Conservation (phyloP, 2,329 filamentous ascomycete genomes). For the Huntiella savannae region DNA sequence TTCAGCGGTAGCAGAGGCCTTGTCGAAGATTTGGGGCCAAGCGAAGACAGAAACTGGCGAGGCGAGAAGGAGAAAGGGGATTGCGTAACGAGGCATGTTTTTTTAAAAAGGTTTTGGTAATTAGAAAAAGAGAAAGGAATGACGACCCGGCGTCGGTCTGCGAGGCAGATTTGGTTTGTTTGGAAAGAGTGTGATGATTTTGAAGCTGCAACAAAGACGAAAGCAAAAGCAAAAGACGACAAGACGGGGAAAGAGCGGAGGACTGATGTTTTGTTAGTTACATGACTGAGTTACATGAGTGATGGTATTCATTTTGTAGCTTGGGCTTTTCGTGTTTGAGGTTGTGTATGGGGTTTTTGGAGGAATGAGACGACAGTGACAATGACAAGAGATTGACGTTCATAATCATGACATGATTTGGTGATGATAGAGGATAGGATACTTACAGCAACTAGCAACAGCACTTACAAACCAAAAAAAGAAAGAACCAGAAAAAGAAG, state of each 20-base stretch:
- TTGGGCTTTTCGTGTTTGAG: too few relatives aligned
- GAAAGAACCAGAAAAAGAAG: neutral
- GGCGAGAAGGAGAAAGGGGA: conserved; percentile 3
- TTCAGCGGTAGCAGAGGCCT: neutral
- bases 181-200: neutral
- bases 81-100: conserved; percentile 3
- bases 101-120: neutral
- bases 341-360: too few relatives aligned
- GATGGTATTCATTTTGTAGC: too few relatives aligned
- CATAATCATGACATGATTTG: too few relatives aligned
- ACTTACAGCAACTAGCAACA: too few relatives aligned
- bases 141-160: conserved; percentile 2
- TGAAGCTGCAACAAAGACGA: neutral
- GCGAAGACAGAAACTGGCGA: conserved; percentile 5
- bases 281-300: too few relatives aligned
- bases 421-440: too few relatives aligned
- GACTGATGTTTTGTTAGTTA: neutral
- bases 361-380: too few relatives aligned
- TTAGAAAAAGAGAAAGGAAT: neutral
- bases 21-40: conserved; percentile 11
- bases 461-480: neutral
- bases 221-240: conserved; percentile 2
- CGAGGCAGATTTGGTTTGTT: neutral
- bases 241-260: neutral
- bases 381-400: too few relatives aligned